Conservation (phyloP, 1,284 basidiomycete genomes). For the Marasmius oreades region DNA sequence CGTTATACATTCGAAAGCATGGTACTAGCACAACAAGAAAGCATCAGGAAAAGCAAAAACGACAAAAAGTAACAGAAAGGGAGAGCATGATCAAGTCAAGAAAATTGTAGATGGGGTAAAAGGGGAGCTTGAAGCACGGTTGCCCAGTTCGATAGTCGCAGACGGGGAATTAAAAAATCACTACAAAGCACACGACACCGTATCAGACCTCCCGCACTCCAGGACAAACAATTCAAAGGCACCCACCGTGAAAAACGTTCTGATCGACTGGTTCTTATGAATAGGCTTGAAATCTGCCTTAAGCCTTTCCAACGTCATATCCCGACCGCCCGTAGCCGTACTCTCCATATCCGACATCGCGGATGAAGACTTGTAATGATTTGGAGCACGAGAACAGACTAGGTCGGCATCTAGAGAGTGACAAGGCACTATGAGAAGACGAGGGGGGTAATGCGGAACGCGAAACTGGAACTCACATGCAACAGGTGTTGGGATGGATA, state of each 20-base stretch:
- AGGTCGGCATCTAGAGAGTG: conserved; percentile 74
- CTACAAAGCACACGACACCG: background rate
- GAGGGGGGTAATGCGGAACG: conserved; percentile 37
- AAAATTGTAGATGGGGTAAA: background rate
- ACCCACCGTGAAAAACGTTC: conserved; percentile 1
- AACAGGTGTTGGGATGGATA: conserved; percentile 79
- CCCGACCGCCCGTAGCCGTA: background rate
- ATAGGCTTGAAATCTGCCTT: background rate
- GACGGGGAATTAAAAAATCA: too few relatives aligned
- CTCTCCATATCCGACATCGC: conserved; percentile 1
- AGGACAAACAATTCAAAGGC: background rate
- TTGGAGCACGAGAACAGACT: conserved; percentile 73
- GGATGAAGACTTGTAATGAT: conserved; percentile 48
- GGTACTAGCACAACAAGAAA: too few relatives aligned
- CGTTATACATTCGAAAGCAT: too few relatives aligned
- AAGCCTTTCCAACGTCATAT: background rate
- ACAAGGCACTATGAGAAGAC: conserved; percentile 31
- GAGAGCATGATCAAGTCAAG: background rate
- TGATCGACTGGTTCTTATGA: background rate
- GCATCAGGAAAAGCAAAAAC: too few relatives aligned
- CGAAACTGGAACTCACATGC: conserved; percentile 63
- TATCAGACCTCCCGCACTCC: background rate
- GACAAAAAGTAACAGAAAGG: too few relatives aligned
- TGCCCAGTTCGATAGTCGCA: too few relatives aligned
- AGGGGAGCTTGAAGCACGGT: background rate